Evolutionary conservation across 2,329 filamentous ascomycete species (phyloP), one percentile per base, ranked within the genome.

Genomic region (Fusarium caatingaense): DNA sequence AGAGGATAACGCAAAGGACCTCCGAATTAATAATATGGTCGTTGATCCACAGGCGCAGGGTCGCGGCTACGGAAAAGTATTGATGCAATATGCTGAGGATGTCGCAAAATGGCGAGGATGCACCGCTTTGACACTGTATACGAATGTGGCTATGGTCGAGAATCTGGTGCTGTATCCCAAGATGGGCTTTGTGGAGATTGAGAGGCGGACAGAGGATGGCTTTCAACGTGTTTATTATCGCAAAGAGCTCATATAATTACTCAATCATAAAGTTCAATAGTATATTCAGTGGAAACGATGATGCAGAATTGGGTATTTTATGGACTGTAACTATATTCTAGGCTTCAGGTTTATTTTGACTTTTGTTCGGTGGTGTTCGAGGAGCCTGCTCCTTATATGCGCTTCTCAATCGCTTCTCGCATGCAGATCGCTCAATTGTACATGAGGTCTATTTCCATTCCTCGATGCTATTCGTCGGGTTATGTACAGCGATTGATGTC

Each of bases 211-310:
- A 0, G 79, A 80, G 16, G 72, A 75, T 15, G 79, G 79, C 0
- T 80, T 77, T 45, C 72, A 80, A 8, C 68, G 79, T 4, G 79
- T 81, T 0, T 81, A 77, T 53, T 82, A 78, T 56, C 73, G 76
- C 0, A 80, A 77, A 41, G 59, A 66, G 0, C 23, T 79, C n/a
- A 74, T 59, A 78, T 82, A 20, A 80, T 8, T 10, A 40, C 21
- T 20, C 4, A 18, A 16, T 21, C 41, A 4, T 16, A 16, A 16
- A 44, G 13, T 23, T 23, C 5, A 10, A 11, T 11, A 18, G 13
- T 25, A 15, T 18, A 16, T 28, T 28, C 20, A 12, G 18, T 12
- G 12, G 25, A 12, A 28, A 11, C n/a, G 12, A 4, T 13, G 13
- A 28, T 28, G n/a, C 9, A 9, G 25, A 6, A n/a, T 13, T 20